phyloP scores from a whole-genome alignment of 306 rosid genomes.

The Oemleria cerasiformis region DNA sequence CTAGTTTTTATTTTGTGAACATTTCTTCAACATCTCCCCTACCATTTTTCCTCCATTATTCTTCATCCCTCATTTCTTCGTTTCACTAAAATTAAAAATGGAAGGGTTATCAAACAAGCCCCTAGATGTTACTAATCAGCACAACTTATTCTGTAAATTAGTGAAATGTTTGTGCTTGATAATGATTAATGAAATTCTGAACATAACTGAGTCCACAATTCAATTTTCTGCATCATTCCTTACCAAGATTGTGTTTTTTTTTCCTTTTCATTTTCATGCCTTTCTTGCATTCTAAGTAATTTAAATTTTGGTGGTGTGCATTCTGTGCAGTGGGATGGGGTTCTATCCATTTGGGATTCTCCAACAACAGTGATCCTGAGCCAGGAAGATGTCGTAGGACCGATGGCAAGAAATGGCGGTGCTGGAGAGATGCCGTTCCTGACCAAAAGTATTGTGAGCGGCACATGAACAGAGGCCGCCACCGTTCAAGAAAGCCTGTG shows the following conservation, averaged over 20 bases:
- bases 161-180: not conserved
- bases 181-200: not conserved
- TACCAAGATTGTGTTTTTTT: not conserved
- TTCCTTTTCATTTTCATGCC: not conserved
- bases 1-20: no score
- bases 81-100: no score
- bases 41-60: no score
- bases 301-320: not conserved
- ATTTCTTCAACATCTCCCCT: no score
- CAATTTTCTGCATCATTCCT: not conserved
- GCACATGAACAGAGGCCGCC: constrained; percentile 97
- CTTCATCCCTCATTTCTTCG: no score
- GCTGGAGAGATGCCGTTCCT: constrained; percentile 94
- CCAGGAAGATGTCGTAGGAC: constrained; percentile 99
- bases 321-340: constrained; percentile 81
- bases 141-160: not conserved
- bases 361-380: constrained; percentile 92
- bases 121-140: no score
- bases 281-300: not conserved
- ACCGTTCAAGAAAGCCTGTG: constrained; percentile 99
- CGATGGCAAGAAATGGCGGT: constrained; percentile 99
- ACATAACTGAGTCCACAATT: not conserved
- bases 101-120: no score
- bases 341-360: constrained; percentile 81
- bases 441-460: constrained; percentile 94